Evolutionary conservation across 768 basidiomycete species (phyloP).

Genomic region (Clitopilus hobsonii): DNA sequence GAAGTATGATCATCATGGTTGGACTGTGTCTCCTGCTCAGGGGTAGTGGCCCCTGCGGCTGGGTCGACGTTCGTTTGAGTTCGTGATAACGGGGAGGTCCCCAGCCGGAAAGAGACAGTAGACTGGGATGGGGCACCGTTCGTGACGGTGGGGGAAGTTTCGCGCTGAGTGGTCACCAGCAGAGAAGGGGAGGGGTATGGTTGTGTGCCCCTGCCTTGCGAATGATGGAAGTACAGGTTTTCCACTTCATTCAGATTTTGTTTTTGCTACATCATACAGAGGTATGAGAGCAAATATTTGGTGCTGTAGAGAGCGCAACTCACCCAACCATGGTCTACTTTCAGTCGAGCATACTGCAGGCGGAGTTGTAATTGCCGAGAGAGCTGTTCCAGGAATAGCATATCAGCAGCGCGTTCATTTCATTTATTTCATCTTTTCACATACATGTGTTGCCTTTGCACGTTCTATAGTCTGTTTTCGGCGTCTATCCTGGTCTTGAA

Average conservation of each 20-base stretch:
- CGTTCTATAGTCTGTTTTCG: conserved; percentile 50
- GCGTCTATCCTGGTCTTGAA: conserved; percentile 35
- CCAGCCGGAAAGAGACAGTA: conserved; percentile 22
- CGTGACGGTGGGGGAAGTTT: conserved; percentile 5
- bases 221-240: conserved; percentile 76
- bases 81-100: conserved; percentile 8
- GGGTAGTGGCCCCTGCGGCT: conserved; percentile 1
- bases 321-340: conserved; percentile 83
- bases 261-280: conserved; percentile 64
- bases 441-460: conserved; percentile 54
- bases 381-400: conserved; percentile 35
- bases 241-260: conserved; percentile 80
- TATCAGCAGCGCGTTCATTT: neutral
- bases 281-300: too few species aligned
- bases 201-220: conserved; percentile 41
- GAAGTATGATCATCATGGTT: neutral
- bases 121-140: conserved; percentile 16
- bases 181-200: conserved; percentile 20
- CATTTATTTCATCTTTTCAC: conserved; percentile 11
- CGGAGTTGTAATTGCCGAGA: conserved; percentile 70
- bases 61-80: conserved; percentile 4
- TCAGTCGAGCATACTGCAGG: conserved; percentile 71
- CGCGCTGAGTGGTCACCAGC: conserved; percentile 20
- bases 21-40: conserved; percentile 1
- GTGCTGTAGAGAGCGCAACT: too few species aligned